phyloP scores from a whole-genome alignment of 129 eudicot species.

The Helianthus annuus region HanXRQr2.0-SUNRISE NC_035448.2:143497013-143497512 shows the following conservation, averaged over 20 bases:
- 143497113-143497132: conserved; percentile 5
- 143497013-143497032: conserved; percentile 96
- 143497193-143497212: conserved; percentile 97
- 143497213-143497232: conserved; percentile 89
- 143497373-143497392: conserved; percentile 66
- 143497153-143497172: conserved; percentile 65
- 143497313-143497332: conserved; percentile 5
- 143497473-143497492: conserved; percentile 4
- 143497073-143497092: conserved; percentile 99
- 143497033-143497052: conserved; percentile 92
- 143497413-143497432: conserved; percentile 49
- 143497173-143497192: conserved; percentile 86
- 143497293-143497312: conserved; percentile 10
- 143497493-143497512: conserved; percentile 8
- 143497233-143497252: conserved; percentile 91
- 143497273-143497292: neutral
- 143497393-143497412: conserved; percentile 78
- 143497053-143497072: conserved; percentile 95
- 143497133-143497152: conserved; percentile 27
- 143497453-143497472: conserved; percentile 12
- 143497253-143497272: conserved; percentile 15
- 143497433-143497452: conserved; percentile 18
- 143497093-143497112: conserved; percentile 52
- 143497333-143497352: conserved; percentile 51
- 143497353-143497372: conserved; percentile 83